Evolutionary conservation across 2,329 filamentous ascomycete genomes (phyloP).

Genomic region (Aspergillus unguis): DNA sequence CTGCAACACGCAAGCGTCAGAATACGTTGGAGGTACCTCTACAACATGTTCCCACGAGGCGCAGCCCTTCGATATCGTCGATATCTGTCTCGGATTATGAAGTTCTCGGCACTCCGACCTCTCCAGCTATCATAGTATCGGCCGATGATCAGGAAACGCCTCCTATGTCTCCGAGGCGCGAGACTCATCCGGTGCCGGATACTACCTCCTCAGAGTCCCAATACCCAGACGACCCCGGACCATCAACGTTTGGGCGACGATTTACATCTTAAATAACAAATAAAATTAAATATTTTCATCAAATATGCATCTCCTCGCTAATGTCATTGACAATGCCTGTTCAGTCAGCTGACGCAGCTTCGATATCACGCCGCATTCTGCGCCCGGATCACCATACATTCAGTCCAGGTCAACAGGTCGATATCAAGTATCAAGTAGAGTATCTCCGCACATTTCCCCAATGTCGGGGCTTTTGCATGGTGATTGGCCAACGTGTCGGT

Average conservation of each 20-base stretch:
- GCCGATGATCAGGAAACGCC: neutral
- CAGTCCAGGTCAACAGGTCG: too few relatives aligned
- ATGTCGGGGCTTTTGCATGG: neutral
- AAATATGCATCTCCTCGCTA: neutral
- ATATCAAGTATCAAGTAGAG: too few relatives aligned
- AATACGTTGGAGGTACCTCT: constrained; percentile 4
- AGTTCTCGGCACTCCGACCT: neutral
- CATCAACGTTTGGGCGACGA: neutral
- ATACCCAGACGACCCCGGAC: neutral
- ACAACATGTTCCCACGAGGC: neutral
- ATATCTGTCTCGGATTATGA: neutral
- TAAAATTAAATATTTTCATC: neutral
- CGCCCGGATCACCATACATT: too few relatives aligned
- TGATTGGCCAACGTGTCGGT: neutral
- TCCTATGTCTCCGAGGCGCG: neutral
- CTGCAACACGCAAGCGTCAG: neutral
- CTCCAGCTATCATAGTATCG: neutral
- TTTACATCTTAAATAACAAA: neutral
- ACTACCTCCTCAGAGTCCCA: neutral
- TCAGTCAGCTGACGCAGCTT: too few relatives aligned
- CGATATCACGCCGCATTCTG: too few relatives aligned
- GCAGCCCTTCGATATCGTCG: neutral
- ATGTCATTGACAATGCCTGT: too few relatives aligned
- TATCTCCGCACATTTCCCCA: neutral
- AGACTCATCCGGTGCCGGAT: neutral